Evolutionary conservation across 208 protist species (phyloP), one percentile per base, ranked within the genome.

Genomic region (Tritrichomonas foetus): DNA sequence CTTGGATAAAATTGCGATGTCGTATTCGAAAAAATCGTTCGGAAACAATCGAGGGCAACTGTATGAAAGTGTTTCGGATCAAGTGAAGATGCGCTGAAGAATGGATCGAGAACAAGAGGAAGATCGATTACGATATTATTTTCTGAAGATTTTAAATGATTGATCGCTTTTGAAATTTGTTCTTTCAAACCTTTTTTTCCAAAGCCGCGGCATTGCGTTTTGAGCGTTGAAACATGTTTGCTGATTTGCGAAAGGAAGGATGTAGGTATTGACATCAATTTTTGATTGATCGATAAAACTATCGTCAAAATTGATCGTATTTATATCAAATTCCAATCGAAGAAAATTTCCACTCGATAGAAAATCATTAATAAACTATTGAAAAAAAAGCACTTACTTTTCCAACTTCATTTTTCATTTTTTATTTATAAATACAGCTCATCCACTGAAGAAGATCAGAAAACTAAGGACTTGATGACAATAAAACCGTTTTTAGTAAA

Each of bases 181-280:
- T 89, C 78, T 36, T 89, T 89, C 16, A 89, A 16, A 61, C 22
- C 44, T 49, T 89, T 89, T 50, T 89, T 89, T 39, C 78, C 78
- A n/a, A 53, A 89, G 16, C 41, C 25, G 27, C 47, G 27, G 30
- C 78, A 89, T 39, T 82, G 33, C 27, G 47, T 82, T 82, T 25
- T 36, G 0, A 82, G 74, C 20, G 33, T 41, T n/a, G n/a, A 0
- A 1, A 82, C 1, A 50, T 39, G 33, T 82, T 82, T 82, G 30
- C n/a, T 39, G 13, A 82, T 30, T 39, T 82, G 74, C 39, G 33
- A 20, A n/a, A 82, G 47, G 30, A 82, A 61, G 53, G 53, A 61
- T 61, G 11, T 16, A 61, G 5, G 53, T 22, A 61, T 22, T 22
- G 53, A 22, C 53, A 61, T 61, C 16, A 22, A 61, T 61, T 61